These are phyloP conservation scores for Auricularia sp. DNA, from an alignment of 768 basidiomycete species.

Conservation along the genomic window DNA sequence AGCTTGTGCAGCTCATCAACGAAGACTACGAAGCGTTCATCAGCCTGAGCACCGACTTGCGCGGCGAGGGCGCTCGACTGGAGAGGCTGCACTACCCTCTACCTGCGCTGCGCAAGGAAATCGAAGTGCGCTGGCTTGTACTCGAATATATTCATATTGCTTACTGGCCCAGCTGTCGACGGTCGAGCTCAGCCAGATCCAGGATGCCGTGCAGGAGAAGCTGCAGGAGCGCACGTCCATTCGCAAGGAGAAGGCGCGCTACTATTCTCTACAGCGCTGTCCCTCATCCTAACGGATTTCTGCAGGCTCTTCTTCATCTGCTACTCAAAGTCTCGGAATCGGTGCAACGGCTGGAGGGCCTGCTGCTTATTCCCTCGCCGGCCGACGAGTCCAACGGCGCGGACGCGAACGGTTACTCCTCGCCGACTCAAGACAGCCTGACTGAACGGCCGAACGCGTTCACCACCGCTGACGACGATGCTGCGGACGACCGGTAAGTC, in stretches of 20 bases:
- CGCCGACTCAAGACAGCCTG: constrained; percentile 26
- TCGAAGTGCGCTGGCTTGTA: constrained; percentile 43
- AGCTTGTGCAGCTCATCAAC: constrained; percentile 91
- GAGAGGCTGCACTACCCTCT: constrained; percentile 61
- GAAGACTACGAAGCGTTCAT: constrained; percentile 98
- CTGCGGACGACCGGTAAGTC: constrained; percentile 35
- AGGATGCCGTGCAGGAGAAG: constrained; percentile 69
- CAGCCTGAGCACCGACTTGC: constrained; percentile 84
- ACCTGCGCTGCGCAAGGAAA: constrained; percentile 46
- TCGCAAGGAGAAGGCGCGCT: constrained; percentile 72
- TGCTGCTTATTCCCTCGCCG: constrained; percentile 60
- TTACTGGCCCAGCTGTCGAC: constrained; percentile 11
- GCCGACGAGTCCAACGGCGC: constrained; percentile 27
- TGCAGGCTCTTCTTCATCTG: constrained; percentile 71
- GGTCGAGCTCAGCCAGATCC: constrained; percentile 45
- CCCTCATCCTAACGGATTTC: constrained; percentile 4
- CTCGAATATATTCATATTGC: constrained; percentile 7
- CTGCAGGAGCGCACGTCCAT: constrained; percentile 62
- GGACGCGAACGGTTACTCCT: constrained; percentile 21
- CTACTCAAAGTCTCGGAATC: constrained; percentile 91
- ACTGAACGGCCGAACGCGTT: background rate
- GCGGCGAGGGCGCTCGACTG: constrained; percentile 71
- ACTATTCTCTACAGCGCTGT: constrained; percentile 1
- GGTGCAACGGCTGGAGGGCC: constrained; percentile 73
- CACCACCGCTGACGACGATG: constrained; percentile 19